Conservation (phyloP, 805 yeast species). For the Grigorovia jiainica region DNA sequence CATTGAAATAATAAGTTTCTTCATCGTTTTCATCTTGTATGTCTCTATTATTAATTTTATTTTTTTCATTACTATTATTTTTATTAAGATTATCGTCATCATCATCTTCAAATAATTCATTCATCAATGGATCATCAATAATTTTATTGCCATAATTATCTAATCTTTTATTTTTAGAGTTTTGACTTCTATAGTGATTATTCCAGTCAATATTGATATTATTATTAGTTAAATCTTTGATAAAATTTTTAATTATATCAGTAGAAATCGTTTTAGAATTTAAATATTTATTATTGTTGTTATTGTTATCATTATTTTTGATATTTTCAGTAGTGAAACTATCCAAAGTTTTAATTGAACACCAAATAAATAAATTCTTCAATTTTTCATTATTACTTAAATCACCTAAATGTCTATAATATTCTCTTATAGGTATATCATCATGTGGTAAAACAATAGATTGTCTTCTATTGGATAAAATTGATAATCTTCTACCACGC, state of each 20-base stretch:
- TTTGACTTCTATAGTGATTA: slow-evolving; percentile 11
- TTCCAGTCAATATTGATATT: slow-evolving; percentile 23
- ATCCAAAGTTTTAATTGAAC: slow-evolving; percentile 20
- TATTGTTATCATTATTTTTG: not conserved
- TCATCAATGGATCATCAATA: slow-evolving; percentile 8
- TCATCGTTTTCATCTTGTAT: slow-evolving; percentile 1
- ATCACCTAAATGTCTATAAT: slow-evolving; percentile 25
- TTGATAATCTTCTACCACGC: slow-evolving; percentile 26
- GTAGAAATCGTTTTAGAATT: slow-evolving; percentile 18
- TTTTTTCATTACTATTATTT: slow-evolving; percentile 1
- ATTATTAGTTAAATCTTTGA: slow-evolving; percentile 23
- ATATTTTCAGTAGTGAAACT: slow-evolving; percentile 10
- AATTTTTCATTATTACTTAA: slow-evolving; percentile 23
- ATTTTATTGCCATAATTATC: slow-evolving; percentile 7
- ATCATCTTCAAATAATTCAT: slow-evolving; percentile 12
- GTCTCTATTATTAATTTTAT: not conserved
- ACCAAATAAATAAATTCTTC: slow-evolving; percentile 27
- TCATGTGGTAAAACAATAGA: slow-evolving; percentile 25
- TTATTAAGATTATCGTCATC: slow-evolving; percentile 5
- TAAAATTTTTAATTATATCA: slow-evolving; percentile 23
- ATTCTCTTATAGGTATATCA: slow-evolving; percentile 25
- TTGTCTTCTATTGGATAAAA: slow-evolving; percentile 18
- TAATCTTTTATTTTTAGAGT: slow-evolving; percentile 10
- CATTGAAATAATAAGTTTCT: slow-evolving; percentile 5
- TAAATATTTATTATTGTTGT: slow-evolving; percentile 5